Evolutionary conservation across 2,329 filamentous ascomycete species (phyloP), one percentile per base, ranked within the genome.

Genomic region (Penicillium hordei): DNA sequence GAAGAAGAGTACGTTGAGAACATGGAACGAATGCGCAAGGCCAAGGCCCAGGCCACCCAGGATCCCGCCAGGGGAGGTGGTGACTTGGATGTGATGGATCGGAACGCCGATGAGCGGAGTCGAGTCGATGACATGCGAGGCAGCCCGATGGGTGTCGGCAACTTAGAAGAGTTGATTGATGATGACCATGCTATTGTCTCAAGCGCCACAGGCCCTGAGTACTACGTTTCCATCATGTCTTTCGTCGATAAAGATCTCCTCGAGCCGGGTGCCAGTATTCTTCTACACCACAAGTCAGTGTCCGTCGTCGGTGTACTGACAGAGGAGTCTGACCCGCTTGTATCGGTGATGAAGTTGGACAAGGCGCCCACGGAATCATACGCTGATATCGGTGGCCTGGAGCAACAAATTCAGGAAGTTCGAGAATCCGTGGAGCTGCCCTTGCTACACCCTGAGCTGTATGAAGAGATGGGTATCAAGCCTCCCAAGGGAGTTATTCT

Each of bases 381-480:
- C 68, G 94, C 94, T 59, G 94, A 99, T 78, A 99, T 99, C 79
- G 94, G 94, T 81, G 94, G 94, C 75, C 77, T 99, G 66, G 94
- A 99, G 76, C 79, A 85, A 58, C 94, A 99, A 76, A 99, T 99
- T 60, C 94, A 99, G 74, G 94, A 99, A 79, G 94, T 99, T 45
- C 85, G 94, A 66, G 94, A 99, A 80, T 96, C 94, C 1, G 94
- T 99, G 57, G 94, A 99, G 79, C 78, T 99, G 69, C 94, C 94
- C 5, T 82, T 99, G 62, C 82, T 99, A 59, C 94, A 99, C 74
- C 94, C 94, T 0, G 94, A 99, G 78, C 81, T 99, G 52, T 99
- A 99, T 78, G 94, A 99, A 77, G 94, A 99, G 81, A 99, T 99
- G 94, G 94, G 94, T 72, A 97, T 99, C 83, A 99, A 99, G 79